Evolutionary conservation across 1,139 yeast genomes (phyloP).

Genomic region (Yamadazyma diospyri): DNA sequence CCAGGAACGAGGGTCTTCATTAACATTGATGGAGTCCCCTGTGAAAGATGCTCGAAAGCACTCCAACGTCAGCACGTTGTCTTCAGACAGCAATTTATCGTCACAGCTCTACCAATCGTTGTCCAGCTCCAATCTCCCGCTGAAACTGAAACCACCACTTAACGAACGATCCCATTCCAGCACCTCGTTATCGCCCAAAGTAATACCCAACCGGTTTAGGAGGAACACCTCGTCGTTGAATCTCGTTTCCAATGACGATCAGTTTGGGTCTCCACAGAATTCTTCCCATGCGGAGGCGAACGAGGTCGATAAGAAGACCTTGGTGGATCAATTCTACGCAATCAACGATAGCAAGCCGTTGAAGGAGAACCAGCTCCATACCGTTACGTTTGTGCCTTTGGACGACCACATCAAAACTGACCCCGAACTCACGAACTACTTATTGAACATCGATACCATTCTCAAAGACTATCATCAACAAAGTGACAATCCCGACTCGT

Average conservation of each 20-base stretch:
- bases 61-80: not conserved
- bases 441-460: slow-evolving; percentile 33
- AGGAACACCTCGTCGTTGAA: slow-evolving; percentile 2
- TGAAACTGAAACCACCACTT: not conserved
- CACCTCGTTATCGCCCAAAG: slow-evolving; percentile 5
- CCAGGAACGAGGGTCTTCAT: slow-evolving; percentile 7
- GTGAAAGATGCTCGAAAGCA: slow-evolving; percentile 6
- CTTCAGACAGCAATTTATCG: slow-evolving; percentile 5
- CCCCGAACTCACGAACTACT: slow-evolving; percentile 25
- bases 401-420: slow-evolving; percentile 12
- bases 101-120: slow-evolving; percentile 3
- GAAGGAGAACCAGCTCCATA: slow-evolving; percentile 8
- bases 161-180: slow-evolving; percentile 7
- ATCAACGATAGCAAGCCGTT: slow-evolving; percentile 9
- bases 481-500: slow-evolving; percentile 6
- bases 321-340: slow-evolving; percentile 41
- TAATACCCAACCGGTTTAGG: slow-evolving; percentile 1
- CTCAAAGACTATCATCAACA: slow-evolving; percentile 16
- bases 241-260: no score
- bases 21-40: slow-evolving; percentile 6
- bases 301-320: slow-evolving; percentile 22
- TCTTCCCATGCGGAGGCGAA: no score
- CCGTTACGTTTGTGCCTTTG: slow-evolving; percentile 8
- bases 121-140: slow-evolving; percentile 5
- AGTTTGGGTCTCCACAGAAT: no score